Percentiles rank a stretch among this genome's conserved stretches.
phyloP scores from a whole-genome alignment of 306 rosid species.

The Rosa persica region DNA sequence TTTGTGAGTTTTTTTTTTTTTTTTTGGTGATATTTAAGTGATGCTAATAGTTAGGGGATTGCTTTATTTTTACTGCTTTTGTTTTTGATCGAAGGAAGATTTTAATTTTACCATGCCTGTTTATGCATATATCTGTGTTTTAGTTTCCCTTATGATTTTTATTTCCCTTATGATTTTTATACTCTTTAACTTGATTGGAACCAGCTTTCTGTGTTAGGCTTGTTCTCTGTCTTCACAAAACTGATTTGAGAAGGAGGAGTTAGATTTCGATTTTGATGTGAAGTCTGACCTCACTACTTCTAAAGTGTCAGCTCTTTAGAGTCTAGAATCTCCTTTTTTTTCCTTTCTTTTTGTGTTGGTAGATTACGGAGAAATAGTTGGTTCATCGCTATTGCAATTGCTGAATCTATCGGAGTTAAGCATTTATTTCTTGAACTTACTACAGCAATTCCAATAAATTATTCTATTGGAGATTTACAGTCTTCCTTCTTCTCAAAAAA shows the following conservation, averaged over 20 bases:
- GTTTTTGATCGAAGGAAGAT: neutral
- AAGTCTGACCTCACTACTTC: neutral
- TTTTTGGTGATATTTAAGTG: neutral
- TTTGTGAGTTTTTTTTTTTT: neutral
- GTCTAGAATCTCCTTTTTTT: neutral
- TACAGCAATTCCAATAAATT: neutral
- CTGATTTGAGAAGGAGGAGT: slow-evolving; percentile 7
- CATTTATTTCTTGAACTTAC: neutral
- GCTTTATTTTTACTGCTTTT: slow-evolving; percentile 14
- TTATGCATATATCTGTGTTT: slow-evolving; percentile 2
- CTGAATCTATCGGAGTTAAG: neutral
- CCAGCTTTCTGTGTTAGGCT: slow-evolving; percentile 5
- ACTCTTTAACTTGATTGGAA: neutral
- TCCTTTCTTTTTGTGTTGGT: neutral
- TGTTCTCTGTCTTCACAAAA: neutral
- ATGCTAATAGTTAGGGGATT: neutral
- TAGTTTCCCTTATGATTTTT: neutral
- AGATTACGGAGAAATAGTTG: neutral
- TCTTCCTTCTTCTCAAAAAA: neutral
- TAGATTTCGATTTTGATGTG: neutral
- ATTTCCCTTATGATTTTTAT: neutral
- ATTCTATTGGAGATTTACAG: neutral
- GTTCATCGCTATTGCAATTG: neutral
- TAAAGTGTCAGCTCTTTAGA: too few relatives aligned
- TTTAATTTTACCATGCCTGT: slow-evolving; percentile 1